A percentile compares a stretch with the other conserved stretches of the same genome.
These are phyloP conservation scores for Corylus heterophylla DNA, from an alignment of 306 rosid species.

Conservation along the genomic window DNA sequence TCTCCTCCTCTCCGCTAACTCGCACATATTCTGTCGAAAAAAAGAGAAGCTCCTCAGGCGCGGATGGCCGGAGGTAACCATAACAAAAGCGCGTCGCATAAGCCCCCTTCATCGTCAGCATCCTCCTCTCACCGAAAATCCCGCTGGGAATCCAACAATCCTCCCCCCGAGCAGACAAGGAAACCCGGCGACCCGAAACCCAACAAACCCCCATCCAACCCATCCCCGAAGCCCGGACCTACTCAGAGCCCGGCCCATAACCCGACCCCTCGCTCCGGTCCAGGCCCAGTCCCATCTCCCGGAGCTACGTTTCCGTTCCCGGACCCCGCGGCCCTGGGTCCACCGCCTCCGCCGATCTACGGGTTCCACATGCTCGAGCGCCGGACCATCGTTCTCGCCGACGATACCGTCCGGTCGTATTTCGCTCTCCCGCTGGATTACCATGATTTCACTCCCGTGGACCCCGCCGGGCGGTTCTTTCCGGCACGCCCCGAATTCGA, in stretches of 20 bases:
- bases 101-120: conserved; percentile 46
- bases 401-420: conserved; percentile 87
- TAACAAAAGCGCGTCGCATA: conserved; percentile 42
- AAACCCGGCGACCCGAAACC: conserved; percentile 37
- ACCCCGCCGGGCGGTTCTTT: conserved; percentile 35
- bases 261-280: conserved; percentile 24
- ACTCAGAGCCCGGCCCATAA: conserved; percentile 39
- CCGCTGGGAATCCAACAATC: conserved; percentile 75
- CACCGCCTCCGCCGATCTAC: conserved; percentile 84
- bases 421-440: conserved; percentile 90
- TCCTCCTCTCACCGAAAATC: conserved; percentile 64
- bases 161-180: conserved; percentile 26
- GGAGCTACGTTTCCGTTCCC: conserved; percentile 45
- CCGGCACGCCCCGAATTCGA: conserved; percentile 40
- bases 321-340: conserved; percentile 57
- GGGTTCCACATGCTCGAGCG: conserved; percentile 99
- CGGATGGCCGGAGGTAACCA: conserved; percentile 80
- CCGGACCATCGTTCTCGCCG: conserved; percentile 84
- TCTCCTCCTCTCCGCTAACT: not conserved
- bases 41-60: not conserved
- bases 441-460: conserved; percentile 55
- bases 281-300: conserved; percentile 33
- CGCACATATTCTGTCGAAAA: not conserved
- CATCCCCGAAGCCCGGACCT: conserved; percentile 40
- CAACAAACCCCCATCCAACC: conserved; percentile 35